Evolutionary conservation across 2,329 filamentous ascomycete species (phyloP).

Genomic region (Aspergillus sp.): DNA sequence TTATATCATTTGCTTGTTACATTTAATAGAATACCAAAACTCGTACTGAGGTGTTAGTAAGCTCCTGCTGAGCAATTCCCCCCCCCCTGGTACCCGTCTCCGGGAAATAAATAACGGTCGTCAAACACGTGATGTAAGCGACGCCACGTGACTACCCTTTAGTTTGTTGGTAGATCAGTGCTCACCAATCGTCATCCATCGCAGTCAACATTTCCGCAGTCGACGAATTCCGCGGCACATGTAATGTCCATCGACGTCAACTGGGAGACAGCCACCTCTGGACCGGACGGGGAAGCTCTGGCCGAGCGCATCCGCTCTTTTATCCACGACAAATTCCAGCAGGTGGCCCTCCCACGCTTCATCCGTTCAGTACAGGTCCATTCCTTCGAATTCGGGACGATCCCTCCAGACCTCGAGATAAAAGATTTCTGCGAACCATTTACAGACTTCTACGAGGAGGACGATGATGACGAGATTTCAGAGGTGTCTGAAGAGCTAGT

Average conservation of each 20-base stretch:
- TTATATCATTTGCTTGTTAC: too few relatives aligned
- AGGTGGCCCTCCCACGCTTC: slow-evolving; percentile 83
- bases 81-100: too few relatives aligned
- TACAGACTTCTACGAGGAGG: slow-evolving; percentile 89
- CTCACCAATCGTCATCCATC: neutral
- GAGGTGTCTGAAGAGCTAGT: slow-evolving; percentile 30
- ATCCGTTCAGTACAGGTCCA: slow-evolving; percentile 95
- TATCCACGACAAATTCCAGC: slow-evolving; percentile 92
- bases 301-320: slow-evolving; percentile 85
- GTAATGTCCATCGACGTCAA: slow-evolving; percentile 96
- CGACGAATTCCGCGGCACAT: slow-evolving; percentile 10
- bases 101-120: too few relatives aligned
- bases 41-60: too few relatives aligned
- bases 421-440: slow-evolving; percentile 96
- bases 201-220: neutral
- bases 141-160: too few relatives aligned
- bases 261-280: slow-evolving; percentile 87
- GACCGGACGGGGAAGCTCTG: slow-evolving; percentile 76
- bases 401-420: slow-evolving; percentile 77
- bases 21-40: too few relatives aligned
- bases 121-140: too few relatives aligned
- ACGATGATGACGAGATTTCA: slow-evolving; percentile 46
- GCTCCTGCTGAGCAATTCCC: too few relatives aligned
- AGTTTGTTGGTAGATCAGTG: neutral
- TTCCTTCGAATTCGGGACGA: slow-evolving; percentile 82